Percentiles rank a stretch among this genome's conserved stretches.
These are phyloP conservation scores for Aspergillus vadensis DNA, from an alignment of 2,329 filamentous ascomycete species.

Conservation along the genomic window DNA sequence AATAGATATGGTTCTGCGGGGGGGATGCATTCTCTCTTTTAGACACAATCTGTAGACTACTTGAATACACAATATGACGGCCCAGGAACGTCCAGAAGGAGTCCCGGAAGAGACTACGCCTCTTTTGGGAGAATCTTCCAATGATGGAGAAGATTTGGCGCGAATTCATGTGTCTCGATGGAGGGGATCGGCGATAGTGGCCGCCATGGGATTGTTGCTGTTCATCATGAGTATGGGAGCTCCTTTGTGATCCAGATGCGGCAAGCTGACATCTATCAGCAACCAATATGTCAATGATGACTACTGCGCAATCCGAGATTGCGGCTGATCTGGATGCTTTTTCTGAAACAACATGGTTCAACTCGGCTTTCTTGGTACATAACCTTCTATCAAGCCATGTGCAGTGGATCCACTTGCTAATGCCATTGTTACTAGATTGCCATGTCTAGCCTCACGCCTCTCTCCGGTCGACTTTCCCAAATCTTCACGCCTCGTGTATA, in stretches of 20 bases:
- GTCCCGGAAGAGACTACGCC: neutral
- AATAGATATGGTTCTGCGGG: neutral
- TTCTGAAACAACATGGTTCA: constrained; percentile 76
- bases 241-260: neutral
- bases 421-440: constrained; percentile 51
- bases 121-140: neutral
- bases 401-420: neutral
- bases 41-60: neutral
- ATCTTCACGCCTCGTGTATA: constrained; percentile 71
- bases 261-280: constrained; percentile 35
- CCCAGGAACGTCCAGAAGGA: neutral
- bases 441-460: constrained; percentile 62
- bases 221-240: constrained; percentile 3
- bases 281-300: constrained; percentile 77
- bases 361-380: constrained; percentile 67
- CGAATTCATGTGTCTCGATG: neutral
- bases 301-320: constrained; percentile 76
- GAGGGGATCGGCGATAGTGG: constrained; percentile 1
- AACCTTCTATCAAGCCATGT: neutral
- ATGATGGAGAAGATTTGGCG: neutral
- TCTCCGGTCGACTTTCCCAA: constrained; percentile 71
- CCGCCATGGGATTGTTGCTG: constrained; percentile 4
- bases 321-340: constrained; percentile 75
- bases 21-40: neutral
- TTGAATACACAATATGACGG: neutral